Evolutionary conservation across 176 grass and related monocot species (phyloP).

Genomic region (Tuctoria greenei): DNA sequence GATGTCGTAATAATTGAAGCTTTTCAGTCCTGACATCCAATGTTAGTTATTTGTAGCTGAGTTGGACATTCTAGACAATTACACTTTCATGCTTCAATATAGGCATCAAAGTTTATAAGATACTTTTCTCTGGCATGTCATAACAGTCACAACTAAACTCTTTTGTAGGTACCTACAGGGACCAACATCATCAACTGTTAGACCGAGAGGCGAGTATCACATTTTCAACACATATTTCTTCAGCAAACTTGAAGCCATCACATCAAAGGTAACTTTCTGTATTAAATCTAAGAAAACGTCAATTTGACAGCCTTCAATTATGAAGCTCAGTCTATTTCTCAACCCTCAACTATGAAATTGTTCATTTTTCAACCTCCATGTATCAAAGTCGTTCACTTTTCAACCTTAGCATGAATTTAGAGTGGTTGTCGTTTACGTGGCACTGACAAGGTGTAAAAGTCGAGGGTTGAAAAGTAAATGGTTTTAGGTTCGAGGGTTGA

Average conservation of each 20-base stretch:
- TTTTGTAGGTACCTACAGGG: constrained; percentile 68
- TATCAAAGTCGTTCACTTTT: no score
- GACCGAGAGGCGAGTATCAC: constrained; percentile 51
- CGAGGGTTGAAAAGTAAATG: background rate
- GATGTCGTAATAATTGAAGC: background rate
- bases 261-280: constrained; percentile 53
- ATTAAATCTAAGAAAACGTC: constrained; percentile 6
- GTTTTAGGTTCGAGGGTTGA: background rate
- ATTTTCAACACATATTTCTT: constrained; percentile 94
- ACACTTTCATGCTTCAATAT: background rate
- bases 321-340: background rate
- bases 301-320: background rate
- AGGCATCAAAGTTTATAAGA: constrained; percentile 8
- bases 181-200: constrained; percentile 39
- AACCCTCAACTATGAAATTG: background rate
- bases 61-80: constrained; percentile 12
- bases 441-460: background rate
- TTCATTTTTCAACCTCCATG: background rate
- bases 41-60: background rate
- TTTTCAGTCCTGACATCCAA: background rate
- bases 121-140: background rate
- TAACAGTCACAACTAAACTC: constrained; percentile 29
- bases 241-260: constrained; percentile 66
- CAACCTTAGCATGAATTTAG: background rate
- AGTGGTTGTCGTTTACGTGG: background rate